Base-by-base conservation (phyloP, 495 filamentous ascomycete species). In the Aspergillus sclerotiicarbonarius region DNA sequence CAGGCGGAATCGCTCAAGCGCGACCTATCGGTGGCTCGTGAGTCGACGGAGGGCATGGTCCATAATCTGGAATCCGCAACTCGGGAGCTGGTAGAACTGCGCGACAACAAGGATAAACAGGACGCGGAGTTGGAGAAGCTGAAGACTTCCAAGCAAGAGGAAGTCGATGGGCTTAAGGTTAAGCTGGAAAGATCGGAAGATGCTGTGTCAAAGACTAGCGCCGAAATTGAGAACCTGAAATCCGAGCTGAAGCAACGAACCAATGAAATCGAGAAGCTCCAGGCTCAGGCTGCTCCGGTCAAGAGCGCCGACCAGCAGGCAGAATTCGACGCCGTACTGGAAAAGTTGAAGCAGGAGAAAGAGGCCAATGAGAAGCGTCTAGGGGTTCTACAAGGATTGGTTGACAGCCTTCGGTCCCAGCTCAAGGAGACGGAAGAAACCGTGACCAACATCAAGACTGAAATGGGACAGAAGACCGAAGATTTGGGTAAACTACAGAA, bases 31-130 rank as follows among this genome's bases (percentile, higher is more conserved):
- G 79, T 82, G 29, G 77, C 84, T 3, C 82, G 84, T 46, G 87
- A 90, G 66, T 84, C 86, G 6, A 87, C 84, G 7, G 76, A 86
- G 57, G 80, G 81, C 18, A 82, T 90, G 72, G 82, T 82, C 1
- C 76, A 83, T 56, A 86, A 77, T 56, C 68, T 89, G 25, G 85
- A 89, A 65, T 76, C 76, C 12, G 78, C 83, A 0, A 83, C 82
- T 6, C 68, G 81, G 18, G 84, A 89, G 62, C 74, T 87, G 5
- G 77, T 78, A 33, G 78, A 83, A 54, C 57, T 81, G 35, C 79
- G 81, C 25, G 87, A 89, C 37, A 73, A 69, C 48, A 81, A 79
- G 56, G 84, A 83, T n/a, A 76, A 76, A 16, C 76, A 82, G 51
- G 75, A 80, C 31, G 64, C 75, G 0, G 78, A 66, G 72, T 81